phyloP scores from a whole-genome alignment of 805 yeast genomes.

The Starmera quercuum region DNA sequence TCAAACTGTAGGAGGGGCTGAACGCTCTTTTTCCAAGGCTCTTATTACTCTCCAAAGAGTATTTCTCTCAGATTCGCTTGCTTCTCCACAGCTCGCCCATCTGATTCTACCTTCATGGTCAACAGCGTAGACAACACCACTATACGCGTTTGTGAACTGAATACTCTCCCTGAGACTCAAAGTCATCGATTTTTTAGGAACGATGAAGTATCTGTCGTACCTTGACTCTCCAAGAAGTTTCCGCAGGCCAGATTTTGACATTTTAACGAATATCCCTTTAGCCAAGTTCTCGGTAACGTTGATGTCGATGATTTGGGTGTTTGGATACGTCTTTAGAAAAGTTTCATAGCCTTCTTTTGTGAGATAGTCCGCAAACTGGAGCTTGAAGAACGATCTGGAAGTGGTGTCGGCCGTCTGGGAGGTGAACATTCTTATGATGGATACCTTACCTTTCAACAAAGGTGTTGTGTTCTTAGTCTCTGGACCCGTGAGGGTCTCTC shows the following conservation, averaged over 20 bases:
- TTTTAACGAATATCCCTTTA: slow-evolving; percentile 56
- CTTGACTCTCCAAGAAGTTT: slow-evolving; percentile 39
- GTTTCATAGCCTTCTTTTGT: slow-evolving; percentile 30
- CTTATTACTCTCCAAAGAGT: slow-evolving; percentile 59
- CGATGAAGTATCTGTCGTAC: slow-evolving; percentile 52
- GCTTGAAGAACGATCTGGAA: slow-evolving; percentile 50
- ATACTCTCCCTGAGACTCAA: slow-evolving; percentile 50
- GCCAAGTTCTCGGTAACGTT: slow-evolving; percentile 67
- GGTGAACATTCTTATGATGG: slow-evolving; percentile 59
- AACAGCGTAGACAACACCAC: slow-evolving; percentile 78
- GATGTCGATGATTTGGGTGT: slow-evolving; percentile 67
- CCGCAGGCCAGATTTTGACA: slow-evolving; percentile 38
- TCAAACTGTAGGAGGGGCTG: too few species aligned
- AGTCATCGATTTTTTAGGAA: slow-evolving; percentile 52
- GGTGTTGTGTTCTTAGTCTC: slow-evolving; percentile 23
- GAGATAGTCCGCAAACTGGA: slow-evolving; percentile 34
- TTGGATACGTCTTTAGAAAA: slow-evolving; percentile 36
- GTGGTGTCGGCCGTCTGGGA: slow-evolving; percentile 66
- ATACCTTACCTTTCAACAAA: slow-evolving; percentile 41
- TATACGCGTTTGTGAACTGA: slow-evolving; percentile 62
- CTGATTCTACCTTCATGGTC: slow-evolving; percentile 71
- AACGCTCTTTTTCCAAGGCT: slow-evolving; percentile 46
- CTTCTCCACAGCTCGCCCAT: slow-evolving; percentile 88
- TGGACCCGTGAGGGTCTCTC: slow-evolving; percentile 37
- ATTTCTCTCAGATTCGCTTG: slow-evolving; percentile 56